Conservation (phyloP, 1,284 basidiomycete species). For the Mycosarcoma mackinlayi region DNA sequence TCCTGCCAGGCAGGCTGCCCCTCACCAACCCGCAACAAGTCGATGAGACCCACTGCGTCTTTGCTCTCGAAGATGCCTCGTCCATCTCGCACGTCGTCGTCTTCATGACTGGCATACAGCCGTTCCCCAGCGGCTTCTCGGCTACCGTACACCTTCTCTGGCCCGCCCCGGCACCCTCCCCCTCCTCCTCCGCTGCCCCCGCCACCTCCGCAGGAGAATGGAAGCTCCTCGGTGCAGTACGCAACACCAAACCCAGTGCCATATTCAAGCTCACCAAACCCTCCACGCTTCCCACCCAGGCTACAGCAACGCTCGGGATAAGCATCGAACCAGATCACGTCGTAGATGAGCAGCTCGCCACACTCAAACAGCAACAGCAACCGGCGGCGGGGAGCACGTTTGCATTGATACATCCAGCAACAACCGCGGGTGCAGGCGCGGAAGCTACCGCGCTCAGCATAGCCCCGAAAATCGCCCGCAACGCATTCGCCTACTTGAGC, state of each 20-base stretch:
- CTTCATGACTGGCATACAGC: conserved; percentile 63
- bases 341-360: conserved; percentile 58
- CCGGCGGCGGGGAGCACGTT: background rate
- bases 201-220: conserved; percentile 24
- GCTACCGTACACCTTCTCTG: conserved; percentile 65
- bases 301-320: conserved; percentile 60
- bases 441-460: conserved; percentile 34
- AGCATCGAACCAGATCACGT: conserved; percentile 57
- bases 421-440: background rate
- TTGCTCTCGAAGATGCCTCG: conserved; percentile 55
- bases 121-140: conserved; percentile 62
- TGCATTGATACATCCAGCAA: conserved; percentile 8
- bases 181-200: background rate
- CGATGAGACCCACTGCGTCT: conserved; percentile 65
- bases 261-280: conserved; percentile 53
- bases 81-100: conserved; percentile 62
- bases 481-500: conserved; percentile 62
- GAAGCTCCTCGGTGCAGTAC: conserved; percentile 60
- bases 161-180: conserved; percentile 22
- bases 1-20: conserved; percentile 64
- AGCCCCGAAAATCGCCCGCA: conserved; percentile 62
- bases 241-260: conserved; percentile 64
- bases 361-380: conserved; percentile 3
- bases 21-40: conserved; percentile 60
- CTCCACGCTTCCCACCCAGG: background rate